Evolutionary conservation across 2,329 filamentous ascomycete genomes (phyloP), one percentile per base, ranked within the genome.

Genomic region (Monosporascus ibericus): DNA sequence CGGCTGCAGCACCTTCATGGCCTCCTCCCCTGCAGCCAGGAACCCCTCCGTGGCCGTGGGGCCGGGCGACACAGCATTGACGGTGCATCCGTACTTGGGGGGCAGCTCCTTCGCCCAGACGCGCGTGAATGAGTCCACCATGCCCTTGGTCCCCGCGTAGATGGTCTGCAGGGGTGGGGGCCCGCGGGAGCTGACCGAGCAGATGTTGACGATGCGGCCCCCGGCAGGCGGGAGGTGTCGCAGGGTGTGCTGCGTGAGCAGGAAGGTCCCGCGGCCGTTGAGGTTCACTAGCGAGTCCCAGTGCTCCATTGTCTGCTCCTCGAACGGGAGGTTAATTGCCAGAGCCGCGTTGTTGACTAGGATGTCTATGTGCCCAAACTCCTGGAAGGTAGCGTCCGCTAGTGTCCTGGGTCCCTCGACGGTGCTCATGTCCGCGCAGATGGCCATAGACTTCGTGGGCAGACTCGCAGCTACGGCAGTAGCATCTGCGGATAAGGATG

Each of bases 71-170:
- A 76, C 72, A 3, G 70, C 61, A 51, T 76, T 76, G 24, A 77
- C 73, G 1, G 74, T 77, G 56, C 71, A 73, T 5, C 70, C 70
- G 56, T 76, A 76, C 51, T 71, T 70, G 1, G 66, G 70, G 17
- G 73, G 71, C 37, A 76, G 60, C 55, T 77, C 74, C 59, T 71
- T 73, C 8, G 67, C 67, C 60, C 75, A 76, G 40, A 67, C 68
- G 24, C 67, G 63, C 1, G 75, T 78, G 51, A 77, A 75, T 3
- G 67, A 68, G 55, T 77, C 75, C 1, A 75, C 66, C 72, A 76
- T 76, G n/a, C 72, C 73, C 58, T 78, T 78, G 8, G 72, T 75
- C 0, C 74, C 74, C 3, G 73, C 72, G 58, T 78, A 78, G 53
- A 78, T 73, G n/a, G 72, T 75, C 56, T 73, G 71, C 52, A 65